These are phyloP conservation scores for Thelonectria discophora DNA, from an alignment of 2,329 filamentous ascomycete species.

Conservation along the genomic window DNA sequence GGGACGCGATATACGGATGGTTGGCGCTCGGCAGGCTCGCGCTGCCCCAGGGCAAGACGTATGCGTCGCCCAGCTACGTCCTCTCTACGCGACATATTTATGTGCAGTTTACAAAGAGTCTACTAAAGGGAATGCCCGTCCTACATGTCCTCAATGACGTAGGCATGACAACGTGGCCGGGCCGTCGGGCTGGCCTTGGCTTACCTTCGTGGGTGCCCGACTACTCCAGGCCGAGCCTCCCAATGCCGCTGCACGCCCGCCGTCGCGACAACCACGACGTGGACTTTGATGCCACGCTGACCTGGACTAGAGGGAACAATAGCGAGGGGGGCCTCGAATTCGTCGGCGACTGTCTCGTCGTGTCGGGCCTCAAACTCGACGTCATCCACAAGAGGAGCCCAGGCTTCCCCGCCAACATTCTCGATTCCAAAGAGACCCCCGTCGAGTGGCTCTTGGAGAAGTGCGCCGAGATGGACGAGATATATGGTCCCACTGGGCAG, in stretches of 20 bases:
- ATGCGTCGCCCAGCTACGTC: background rate
- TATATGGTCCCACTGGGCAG: conserved; percentile 9
- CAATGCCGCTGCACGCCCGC: conserved; percentile 8
- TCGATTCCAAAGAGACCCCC: background rate
- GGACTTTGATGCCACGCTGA: conserved; percentile 10
- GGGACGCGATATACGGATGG: conserved; percentile 8
- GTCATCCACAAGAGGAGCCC: conserved; percentile 1
- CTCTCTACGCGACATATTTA: conserved; percentile 2
- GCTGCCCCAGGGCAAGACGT: conserved; percentile 3
- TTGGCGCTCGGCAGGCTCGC: background rate
- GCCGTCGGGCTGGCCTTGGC: conserved; percentile 1
- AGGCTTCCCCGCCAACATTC: conserved; percentile 5
- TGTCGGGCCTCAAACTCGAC: conserved; percentile 11
- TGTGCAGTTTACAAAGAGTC: conserved; percentile 2
- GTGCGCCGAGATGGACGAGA: background rate
- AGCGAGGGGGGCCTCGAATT: background rate
- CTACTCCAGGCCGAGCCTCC: conserved; percentile 5
- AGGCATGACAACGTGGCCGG: conserved; percentile 15
- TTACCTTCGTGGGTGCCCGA: conserved; percentile 20
- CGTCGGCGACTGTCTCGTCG: conserved; percentile 7
- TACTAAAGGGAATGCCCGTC: background rate
- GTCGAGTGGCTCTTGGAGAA: conserved; percentile 6
- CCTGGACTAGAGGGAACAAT: background rate
- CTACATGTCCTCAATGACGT: conserved; percentile 18
- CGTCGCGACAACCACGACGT: background rate